phyloP scores from a whole-genome alignment of 2,329 filamentous ascomycete genomes.

The Colletotrichum tropicicola region DNA sequence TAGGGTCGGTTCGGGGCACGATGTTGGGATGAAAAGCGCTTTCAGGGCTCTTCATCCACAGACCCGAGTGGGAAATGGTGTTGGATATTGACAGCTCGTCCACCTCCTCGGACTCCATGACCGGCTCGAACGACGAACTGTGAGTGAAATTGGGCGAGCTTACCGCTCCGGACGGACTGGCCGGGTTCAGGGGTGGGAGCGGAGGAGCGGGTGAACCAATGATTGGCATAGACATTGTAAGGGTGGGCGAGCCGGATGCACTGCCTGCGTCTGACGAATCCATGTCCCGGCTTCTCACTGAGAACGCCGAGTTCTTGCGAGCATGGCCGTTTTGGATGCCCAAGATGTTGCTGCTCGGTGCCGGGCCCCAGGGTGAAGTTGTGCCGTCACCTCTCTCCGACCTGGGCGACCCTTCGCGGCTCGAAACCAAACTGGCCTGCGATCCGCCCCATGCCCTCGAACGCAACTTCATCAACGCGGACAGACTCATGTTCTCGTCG shows the following conservation, averaged over 20 bases:
- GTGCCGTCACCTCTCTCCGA: constrained; percentile 59
- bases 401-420: constrained; percentile 59
- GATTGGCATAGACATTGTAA: constrained; percentile 51
- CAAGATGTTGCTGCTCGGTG: constrained; percentile 25
- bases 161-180: constrained; percentile 27
- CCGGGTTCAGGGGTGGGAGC: constrained; percentile 15
- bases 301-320: constrained; percentile 60
- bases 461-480: constrained; percentile 76
- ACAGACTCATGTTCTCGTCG: constrained; percentile 76
- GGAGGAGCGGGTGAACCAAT: constrained; percentile 38
- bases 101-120: constrained; percentile 49
- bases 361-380: constrained; percentile 49
- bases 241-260: constrained; percentile 58
- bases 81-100: constrained; percentile 28
- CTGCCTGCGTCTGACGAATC: constrained; percentile 58
- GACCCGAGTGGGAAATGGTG: constrained; percentile 35
- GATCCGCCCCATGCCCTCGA: constrained; percentile 84
- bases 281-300: constrained; percentile 57
- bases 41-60: constrained; percentile 36
- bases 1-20: constrained; percentile 29
- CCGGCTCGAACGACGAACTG: constrained; percentile 45
- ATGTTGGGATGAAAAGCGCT: constrained; percentile 24
- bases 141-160: constrained; percentile 36
- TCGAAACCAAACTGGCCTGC: constrained; percentile 73
- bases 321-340: constrained; percentile 41